Evolutionary conservation across 163 green algal genomes (phyloP).

Genomic region (Volvox carteri): DNA sequence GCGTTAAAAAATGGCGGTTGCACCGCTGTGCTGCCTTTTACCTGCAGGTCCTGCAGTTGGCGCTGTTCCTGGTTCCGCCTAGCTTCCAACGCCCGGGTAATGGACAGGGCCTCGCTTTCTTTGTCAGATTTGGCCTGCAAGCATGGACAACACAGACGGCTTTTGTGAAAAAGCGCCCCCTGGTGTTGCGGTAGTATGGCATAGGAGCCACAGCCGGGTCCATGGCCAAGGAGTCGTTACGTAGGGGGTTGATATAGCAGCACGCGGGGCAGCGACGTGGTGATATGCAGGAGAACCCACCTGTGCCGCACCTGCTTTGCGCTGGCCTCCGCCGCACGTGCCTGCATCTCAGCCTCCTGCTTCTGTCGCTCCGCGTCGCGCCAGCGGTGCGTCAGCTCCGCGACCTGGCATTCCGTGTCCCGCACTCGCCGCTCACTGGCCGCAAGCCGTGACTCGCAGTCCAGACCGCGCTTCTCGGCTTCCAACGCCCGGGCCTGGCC

Average conservation of each 20-base stretch:
- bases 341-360: conserved; percentile 58
- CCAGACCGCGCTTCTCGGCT: conserved; percentile 55
- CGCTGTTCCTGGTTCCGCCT: conserved; percentile 44
- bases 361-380: conserved; percentile 53
- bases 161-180: too few relatives aligned
- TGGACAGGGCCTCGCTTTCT: conserved; percentile 28
- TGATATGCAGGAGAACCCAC: too few relatives aligned
- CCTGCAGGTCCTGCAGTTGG: conserved; percentile 55
- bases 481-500: conserved; percentile 46
- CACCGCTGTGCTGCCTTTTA: too few relatives aligned
- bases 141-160: not conserved
- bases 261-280: too few relatives aligned
- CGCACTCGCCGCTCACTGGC: conserved; percentile 54
- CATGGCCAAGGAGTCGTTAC: too few relatives aligned
- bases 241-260: too few relatives aligned
- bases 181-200: too few relatives aligned
- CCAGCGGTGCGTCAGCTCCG: conserved; percentile 52
- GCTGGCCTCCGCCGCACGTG: conserved; percentile 52
- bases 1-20: too few relatives aligned
- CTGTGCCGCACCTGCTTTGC: conserved; percentile 65
- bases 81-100: conserved; percentile 25
- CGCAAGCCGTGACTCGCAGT: conserved; percentile 61
- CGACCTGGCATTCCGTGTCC: conserved; percentile 61
- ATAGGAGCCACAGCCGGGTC: too few relatives aligned
- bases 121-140: conserved; percentile 50